Base-by-base conservation (phyloP, 2,329 filamentous ascomycete genomes). In the Phyllosticta paracitricarpa region DNA sequence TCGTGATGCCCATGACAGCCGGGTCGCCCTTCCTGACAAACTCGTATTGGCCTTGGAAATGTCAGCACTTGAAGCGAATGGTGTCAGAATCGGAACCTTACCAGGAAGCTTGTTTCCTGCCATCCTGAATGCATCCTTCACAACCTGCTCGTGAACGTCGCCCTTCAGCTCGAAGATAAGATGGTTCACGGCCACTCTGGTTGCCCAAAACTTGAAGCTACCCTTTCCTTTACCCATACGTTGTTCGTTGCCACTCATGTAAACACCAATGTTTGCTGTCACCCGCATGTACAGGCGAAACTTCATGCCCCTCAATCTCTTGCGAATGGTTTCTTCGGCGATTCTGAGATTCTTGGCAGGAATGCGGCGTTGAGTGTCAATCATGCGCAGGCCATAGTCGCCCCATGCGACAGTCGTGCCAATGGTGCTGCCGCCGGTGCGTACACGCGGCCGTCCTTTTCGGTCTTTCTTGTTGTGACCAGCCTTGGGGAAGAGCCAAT, bases 201-300 rank as follows among this genome's bases (percentile, higher is more conserved):
- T 85, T 4, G 93, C 91, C 94, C 94, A 99, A 72, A 96, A 90
- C 73, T 99, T 94, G 72, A 99, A 97, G 64, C 87, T 89, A 68
- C 94, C 94, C 75, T 99, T 99, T 77, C 94, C 94, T 78, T 97
- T 99, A 74, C 94, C 94, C 95, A 99, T 99, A 83, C 94, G 88
- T 74, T 91, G 88, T 78, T 99, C 94, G 71, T 97, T 99, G 62
- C 94, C 94, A 74, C 88, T 94, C 62, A 91, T 88, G 75, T 94
- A 99, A 24, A 99, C 95, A 72, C 93, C 94, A 66, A 97, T 89
- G 72, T 96, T 96, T 66, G 92, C 94, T 68, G 85, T 86, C 58
- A 97, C 87, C 64, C 94, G 84, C 79, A 91, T 96, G 78, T 96
- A 99, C 55, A 99, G 75, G 61, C 91, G 86, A 75, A 95, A 99